phyloP scores from a whole-genome alignment of 2,329 filamentous ascomycete species.

The Reticulascus tulasneorum region DNA sequence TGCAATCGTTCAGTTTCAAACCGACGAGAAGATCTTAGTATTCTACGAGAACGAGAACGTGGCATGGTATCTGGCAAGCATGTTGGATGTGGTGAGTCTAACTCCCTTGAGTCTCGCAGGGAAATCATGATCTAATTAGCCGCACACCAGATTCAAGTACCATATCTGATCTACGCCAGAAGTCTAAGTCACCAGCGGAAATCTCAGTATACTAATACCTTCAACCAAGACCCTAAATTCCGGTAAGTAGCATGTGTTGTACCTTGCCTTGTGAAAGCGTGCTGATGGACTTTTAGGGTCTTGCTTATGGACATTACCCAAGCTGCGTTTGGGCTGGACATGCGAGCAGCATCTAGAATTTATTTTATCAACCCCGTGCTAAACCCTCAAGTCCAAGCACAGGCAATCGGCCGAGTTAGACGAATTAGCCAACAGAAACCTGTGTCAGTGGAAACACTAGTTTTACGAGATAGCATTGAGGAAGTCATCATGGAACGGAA shows the following conservation, averaged over 20 bases:
- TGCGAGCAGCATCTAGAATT: conserved; percentile 76
- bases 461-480: conserved; percentile 76
- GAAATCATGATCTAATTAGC: conserved; percentile 3
- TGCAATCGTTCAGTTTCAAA: conserved; percentile 62
- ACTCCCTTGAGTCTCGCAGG: background rate
- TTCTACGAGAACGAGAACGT: conserved; percentile 90
- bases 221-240: conserved; percentile 66
- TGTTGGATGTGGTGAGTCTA: conserved; percentile 63
- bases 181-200: conserved; percentile 57
- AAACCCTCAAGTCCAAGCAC: conserved; percentile 78
- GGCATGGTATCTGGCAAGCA: conserved; percentile 80
- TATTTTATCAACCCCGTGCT: conserved; percentile 89
- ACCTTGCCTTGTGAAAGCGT: background rate
- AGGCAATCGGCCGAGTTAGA: conserved; percentile 86
- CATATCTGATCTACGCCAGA: conserved; percentile 65
- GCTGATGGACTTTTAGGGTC: conserved; percentile 44
- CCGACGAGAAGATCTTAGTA: conserved; percentile 78
- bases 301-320: conserved; percentile 89
- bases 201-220: conserved; percentile 72
- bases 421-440: conserved; percentile 77
- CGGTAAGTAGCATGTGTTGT: conserved; percentile 34
- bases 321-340: conserved; percentile 82
- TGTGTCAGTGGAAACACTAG: conserved; percentile 81
- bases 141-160: conserved; percentile 44
- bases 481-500: conserved; percentile 75